A percentile compares a stretch with the other conserved stretches of the same genome.
These are phyloP conservation scores for Amanita rubescens DNA, from an alignment of 768 basidiomycete genomes.

Conservation along the genomic window DNA sequence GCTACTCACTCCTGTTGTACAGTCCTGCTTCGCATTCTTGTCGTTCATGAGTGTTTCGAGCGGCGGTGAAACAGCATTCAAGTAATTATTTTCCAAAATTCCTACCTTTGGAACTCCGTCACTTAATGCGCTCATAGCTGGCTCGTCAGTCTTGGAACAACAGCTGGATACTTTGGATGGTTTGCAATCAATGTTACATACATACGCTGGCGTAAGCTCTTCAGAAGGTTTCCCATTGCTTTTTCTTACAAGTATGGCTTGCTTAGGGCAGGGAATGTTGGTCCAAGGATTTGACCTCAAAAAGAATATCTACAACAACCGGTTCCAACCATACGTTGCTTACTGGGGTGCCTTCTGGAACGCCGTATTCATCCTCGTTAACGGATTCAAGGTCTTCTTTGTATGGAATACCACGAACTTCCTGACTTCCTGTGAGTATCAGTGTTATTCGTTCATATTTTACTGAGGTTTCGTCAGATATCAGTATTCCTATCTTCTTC, in stretches of 20 bases:
- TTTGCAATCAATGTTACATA: constrained; percentile 64
- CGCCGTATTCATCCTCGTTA: constrained; percentile 47
- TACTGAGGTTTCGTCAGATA: constrained; percentile 22
- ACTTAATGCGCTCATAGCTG: constrained; percentile 32
- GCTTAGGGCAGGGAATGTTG: constrained; percentile 50
- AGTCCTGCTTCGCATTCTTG: constrained; percentile 39
- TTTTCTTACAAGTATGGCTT: background rate
- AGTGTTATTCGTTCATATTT: background rate
- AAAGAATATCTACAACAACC: constrained; percentile 54
- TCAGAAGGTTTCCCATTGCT: background rate
- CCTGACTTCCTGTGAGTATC: constrained; percentile 32
- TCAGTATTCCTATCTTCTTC: constrained; percentile 42
- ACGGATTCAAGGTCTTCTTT: constrained; percentile 56
- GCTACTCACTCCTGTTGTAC: background rate
- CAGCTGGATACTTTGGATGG: constrained; percentile 67
- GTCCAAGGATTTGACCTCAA: constrained; percentile 58
- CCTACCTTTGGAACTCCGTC: background rate
- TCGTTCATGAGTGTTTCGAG: constrained; percentile 60
- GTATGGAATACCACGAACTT: constrained; percentile 47
- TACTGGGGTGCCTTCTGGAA: constrained; percentile 70
- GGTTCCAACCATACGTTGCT: constrained; percentile 58
- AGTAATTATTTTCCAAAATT: constrained; percentile 26
- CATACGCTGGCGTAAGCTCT: constrained; percentile 55
- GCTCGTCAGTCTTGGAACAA: constrained; percentile 63
- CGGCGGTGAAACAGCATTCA: constrained; percentile 52